A percentile compares a stretch with the other conserved stretches of the same genome.
Conservation (phyloP, 1,139 yeast species). For the Geotrichum reessii region DNA sequence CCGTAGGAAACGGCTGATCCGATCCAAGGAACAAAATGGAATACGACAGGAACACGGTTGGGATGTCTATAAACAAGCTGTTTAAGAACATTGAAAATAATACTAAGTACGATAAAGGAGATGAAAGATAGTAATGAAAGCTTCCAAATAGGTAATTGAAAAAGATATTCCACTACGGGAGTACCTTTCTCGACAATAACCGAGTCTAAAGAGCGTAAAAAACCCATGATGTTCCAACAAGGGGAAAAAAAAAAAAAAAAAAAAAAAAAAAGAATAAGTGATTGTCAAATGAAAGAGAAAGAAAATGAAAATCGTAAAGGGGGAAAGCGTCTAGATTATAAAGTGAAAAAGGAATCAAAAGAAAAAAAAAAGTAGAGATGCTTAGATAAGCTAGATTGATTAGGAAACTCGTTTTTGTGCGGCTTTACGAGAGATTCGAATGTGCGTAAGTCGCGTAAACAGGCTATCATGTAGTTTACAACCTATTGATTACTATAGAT, state of each 20-base stretch:
- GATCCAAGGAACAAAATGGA: slow-evolving; percentile 92
- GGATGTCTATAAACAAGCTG: slow-evolving; percentile 70
- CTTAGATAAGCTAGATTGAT: background rate
- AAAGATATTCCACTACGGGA: slow-evolving; percentile 12
- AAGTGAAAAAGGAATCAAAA: background rate
- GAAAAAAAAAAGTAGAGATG: background rate
- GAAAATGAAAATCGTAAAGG: background rate
- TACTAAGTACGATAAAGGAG: slow-evolving; percentile 33
- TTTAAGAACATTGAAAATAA: slow-evolving; percentile 58
- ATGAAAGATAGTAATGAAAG: slow-evolving; percentile 28
- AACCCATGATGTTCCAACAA: slow-evolving; percentile 12
- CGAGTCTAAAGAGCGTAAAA: slow-evolving; percentile 17
- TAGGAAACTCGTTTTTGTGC: background rate
- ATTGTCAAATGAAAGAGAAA: background rate
- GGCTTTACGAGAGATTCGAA: background rate
- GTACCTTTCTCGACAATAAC: slow-evolving; percentile 31
- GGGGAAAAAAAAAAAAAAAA: too few relatives aligned
- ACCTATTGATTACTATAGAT: too few relatives aligned
- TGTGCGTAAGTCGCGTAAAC: background rate
- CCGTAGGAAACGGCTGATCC: slow-evolving; percentile 89
- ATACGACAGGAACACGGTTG: slow-evolving; percentile 64
- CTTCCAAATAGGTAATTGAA: slow-evolving; percentile 26
- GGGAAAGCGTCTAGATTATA: background rate
- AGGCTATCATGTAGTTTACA: background rate
- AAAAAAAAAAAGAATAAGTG: too few relatives aligned